Evolutionary conservation across 163 green algal genomes (phyloP).

Genomic region (Scenedesmus sp.): DNA sequence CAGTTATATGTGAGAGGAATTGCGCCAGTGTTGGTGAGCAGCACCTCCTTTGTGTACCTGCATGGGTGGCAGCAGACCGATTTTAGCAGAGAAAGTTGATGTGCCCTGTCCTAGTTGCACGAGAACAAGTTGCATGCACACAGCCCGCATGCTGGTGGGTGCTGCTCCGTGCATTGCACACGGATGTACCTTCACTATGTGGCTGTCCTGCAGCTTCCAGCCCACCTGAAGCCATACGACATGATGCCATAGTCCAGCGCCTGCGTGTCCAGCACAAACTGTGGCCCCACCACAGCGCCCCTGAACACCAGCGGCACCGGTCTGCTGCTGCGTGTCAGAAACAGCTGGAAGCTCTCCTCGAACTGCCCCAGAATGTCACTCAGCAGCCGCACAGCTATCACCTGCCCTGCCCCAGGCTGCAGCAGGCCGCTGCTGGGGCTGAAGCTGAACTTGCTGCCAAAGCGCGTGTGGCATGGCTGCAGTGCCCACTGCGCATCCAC

Average conservation of each 20-base stretch:
- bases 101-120: not conserved
- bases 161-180: not conserved
- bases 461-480: conserved; percentile 53
- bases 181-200: not conserved
- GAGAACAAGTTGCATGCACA: not conserved
- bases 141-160: not conserved
- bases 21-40: conserved; percentile 80
- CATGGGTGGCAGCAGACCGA: not conserved
- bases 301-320: conserved; percentile 78
- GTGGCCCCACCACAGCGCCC: conserved; percentile 77
- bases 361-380: conserved; percentile 80
- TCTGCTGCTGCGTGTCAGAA: conserved; percentile 59
- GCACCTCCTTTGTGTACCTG: conserved; percentile 78
- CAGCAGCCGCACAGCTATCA: conserved; percentile 73
- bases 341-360: conserved; percentile 67
- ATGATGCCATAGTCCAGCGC: conserved; percentile 81
- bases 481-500: conserved; percentile 75
- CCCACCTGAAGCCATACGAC: conserved; percentile 80
- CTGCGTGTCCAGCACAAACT: conserved; percentile 72
- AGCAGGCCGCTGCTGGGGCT: conserved; percentile 71
- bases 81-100: not conserved
- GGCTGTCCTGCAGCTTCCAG: not conserved
- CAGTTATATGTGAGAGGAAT: conserved; percentile 81
- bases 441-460: conserved; percentile 80
- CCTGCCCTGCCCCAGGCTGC: conserved; percentile 56